Evolutionary conservation across 1,284 basidiomycete genomes (phyloP), one percentile per base, ranked within the genome.

Genomic region (Fomitopsis betulina): DNA sequence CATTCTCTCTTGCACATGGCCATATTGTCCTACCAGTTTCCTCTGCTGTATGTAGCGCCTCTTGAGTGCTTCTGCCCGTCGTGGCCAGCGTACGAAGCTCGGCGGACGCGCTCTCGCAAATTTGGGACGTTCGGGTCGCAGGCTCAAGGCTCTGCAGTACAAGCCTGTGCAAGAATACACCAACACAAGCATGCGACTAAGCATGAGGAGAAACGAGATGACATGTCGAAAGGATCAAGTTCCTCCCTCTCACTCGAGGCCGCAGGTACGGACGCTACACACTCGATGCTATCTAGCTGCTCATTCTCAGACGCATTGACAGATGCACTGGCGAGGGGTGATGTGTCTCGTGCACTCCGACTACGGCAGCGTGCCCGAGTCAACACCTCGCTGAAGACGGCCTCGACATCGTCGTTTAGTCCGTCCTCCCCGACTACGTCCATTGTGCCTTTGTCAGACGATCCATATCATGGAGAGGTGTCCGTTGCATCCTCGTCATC

Each of bases 351-450:
- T 15, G 25, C 38, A 19, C 19, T 54, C 10, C 12, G 30, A 33
- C 19, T 33, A 30, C 51, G 40, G 35, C 51, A 47, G 35, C 57
- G 50, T 40, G 57, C 57, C 19, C 40, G 27, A 19, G 54, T 42
- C 30, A 30, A 32, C 21, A 21, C 30, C 9, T 52, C 27, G 2
- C 19, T 45, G 7, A 10, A 30, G 12, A 23, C 42, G 21, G 42
- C 42, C 12, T 23, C 19, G 19, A 23, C 19, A 43, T 23, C 42
- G 5, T 49, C 43, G 19, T 35, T 30, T 19, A 27, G 25, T 17
- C 27, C 3, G n/a, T 30, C 49, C 15, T 32, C 49, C n/a, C 49
- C 49, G 5, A 32, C 42, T 27, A 5, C 30, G 25, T 51, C 23
- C 21, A 51, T 30, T 30, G 13, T 12, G 13, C 35, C 35, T 12